These are phyloP conservation scores for Claviceps digitariae DNA, from an alignment of 2,329 filamentous ascomycete genomes.

Conservation along the genomic window DNA sequence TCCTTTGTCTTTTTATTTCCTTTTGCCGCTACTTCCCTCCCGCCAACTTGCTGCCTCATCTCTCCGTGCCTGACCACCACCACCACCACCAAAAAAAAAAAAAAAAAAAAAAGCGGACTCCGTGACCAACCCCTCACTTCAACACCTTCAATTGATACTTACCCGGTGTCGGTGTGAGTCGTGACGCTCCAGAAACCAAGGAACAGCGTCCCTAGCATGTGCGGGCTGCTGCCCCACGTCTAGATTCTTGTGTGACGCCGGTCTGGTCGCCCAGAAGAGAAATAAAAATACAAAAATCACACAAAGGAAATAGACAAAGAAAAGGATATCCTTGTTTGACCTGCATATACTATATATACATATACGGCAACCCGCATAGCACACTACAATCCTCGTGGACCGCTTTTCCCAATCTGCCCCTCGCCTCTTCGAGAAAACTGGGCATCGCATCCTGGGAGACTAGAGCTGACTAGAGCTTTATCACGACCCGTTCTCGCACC, in stretches of 20 bases:
- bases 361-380: too few species aligned
- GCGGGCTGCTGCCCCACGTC: slow-evolving; percentile 7
- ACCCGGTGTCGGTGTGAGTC: not conserved
- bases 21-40: not conserved
- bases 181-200: too few species aligned
- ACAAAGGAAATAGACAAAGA: too few species aligned
- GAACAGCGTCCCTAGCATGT: not conserved
- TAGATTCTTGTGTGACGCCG: slow-evolving; percentile 1
- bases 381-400: too few species aligned
- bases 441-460: not conserved
- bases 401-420: not conserved
- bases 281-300: not conserved
- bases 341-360: too few species aligned
- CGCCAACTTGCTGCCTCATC: not conserved
- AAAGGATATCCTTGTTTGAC: too few species aligned
- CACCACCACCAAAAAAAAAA: not conserved
- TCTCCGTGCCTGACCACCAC: not conserved
- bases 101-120: not conserved
- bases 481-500: not conserved
- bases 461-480: not conserved
- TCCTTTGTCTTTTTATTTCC: not conserved
- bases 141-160: not conserved
- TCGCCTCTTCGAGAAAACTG: not conserved
- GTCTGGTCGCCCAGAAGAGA: not conserved
- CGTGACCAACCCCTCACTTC: not conserved